Percentiles rank a stretch among this genome's conserved stretches.
Evolutionary conservation across 225 moss, liverwort and hornwort genomes (phyloP).

Genomic region (Sphagnum tenellum): DNA sequence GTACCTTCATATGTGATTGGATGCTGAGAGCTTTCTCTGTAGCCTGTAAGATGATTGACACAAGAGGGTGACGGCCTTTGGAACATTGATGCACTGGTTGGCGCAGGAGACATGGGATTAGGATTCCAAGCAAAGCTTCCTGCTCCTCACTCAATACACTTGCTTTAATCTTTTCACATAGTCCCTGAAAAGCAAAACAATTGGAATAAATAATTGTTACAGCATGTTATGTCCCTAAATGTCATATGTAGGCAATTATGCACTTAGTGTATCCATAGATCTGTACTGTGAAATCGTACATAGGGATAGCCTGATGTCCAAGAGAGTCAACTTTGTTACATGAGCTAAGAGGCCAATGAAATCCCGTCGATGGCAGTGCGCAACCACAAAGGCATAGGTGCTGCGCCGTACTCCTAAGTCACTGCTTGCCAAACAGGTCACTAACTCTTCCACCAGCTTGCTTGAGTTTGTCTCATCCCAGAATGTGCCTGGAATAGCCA

Average conservation of each 20-base stretch:
- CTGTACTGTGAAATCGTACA: too few relatives aligned
- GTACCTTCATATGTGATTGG: slow-evolving; percentile 17
- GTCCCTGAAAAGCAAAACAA: slow-evolving; percentile 11
- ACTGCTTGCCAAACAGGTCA: slow-evolving; percentile 29
- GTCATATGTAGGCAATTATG: too few relatives aligned
- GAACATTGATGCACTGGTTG: slow-evolving; percentile 10
- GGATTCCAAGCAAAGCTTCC: slow-evolving; percentile 27
- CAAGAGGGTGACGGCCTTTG: slow-evolving; percentile 11
- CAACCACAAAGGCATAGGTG: slow-evolving; percentile 24
- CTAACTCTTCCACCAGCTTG: slow-evolving; percentile 23
- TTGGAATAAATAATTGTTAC: too few relatives aligned
- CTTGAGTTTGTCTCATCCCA: slow-evolving; percentile 22
- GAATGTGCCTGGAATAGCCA: slow-evolving; percentile 22
- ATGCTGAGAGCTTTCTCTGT: slow-evolving; percentile 14
- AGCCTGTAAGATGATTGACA: slow-evolving; percentile 21
- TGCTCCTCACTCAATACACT: slow-evolving; percentile 23
- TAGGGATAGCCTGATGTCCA: too few relatives aligned
- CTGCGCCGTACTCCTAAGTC: slow-evolving; percentile 41
- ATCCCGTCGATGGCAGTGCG: slow-evolving; percentile 33
- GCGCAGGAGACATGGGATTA: slow-evolving; percentile 19
- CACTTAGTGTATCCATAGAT: too few relatives aligned
- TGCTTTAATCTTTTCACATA: slow-evolving; percentile 20
- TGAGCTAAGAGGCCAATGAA: slow-evolving; percentile 22
- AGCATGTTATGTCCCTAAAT: too few relatives aligned
- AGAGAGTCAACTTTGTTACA: slow-evolving; percentile 10